Conservation (phyloP, 78 protist species). For the Emiliania huxleyi region DNA sequence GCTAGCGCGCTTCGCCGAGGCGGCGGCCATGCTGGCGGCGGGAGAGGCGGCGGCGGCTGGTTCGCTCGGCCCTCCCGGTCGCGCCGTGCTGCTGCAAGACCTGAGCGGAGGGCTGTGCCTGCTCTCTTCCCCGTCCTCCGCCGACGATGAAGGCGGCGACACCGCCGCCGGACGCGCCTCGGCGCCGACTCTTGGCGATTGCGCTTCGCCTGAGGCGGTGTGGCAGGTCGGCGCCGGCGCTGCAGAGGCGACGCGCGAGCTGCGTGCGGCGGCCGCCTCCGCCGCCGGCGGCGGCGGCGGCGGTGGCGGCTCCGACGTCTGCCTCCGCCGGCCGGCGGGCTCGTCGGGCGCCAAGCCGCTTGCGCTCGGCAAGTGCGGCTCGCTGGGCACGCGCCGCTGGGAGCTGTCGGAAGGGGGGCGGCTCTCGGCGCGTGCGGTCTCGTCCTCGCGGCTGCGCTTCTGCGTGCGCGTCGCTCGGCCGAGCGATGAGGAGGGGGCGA, state of each 20-base stretch:
- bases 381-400: no score
- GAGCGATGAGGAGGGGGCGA: neutral
- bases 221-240: neutral
- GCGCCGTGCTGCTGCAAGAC: neutral
- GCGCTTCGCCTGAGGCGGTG: neutral
- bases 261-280: neutral
- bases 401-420: no score
- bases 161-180: no score
- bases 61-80: neutral
- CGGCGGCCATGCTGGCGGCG: neutral
- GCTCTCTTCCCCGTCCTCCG: no score
- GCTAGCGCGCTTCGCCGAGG: neutral
- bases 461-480: neutral
- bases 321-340: no score
- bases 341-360: no score
- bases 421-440: no score
- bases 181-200: no score
- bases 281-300: neutral
- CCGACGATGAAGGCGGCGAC: no score
- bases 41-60: neutral
- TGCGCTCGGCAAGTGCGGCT: no score
- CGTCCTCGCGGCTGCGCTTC: no score
- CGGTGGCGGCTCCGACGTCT: neutral
- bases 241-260: neutral
- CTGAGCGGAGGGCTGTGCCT: neutral